phyloP scores from a whole-genome alignment of 768 basidiomycete species.

The Auricularia sp. region DNA sequence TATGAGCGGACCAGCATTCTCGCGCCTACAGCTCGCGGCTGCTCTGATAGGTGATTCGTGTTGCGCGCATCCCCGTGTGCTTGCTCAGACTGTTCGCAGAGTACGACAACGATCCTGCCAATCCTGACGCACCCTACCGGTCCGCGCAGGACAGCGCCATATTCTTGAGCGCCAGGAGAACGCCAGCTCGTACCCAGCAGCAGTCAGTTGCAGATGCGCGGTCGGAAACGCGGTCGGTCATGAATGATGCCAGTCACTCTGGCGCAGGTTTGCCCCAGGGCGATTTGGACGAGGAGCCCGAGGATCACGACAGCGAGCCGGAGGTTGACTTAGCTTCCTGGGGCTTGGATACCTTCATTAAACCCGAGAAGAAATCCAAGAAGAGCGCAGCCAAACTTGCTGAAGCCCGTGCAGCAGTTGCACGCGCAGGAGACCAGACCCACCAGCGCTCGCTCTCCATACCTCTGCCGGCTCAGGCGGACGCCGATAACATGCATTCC shows the following conservation, averaged over 20 bases:
- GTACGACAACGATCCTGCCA: slow-evolving; percentile 79
- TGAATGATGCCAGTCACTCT: slow-evolving; percentile 33
- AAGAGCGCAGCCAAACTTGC: background rate
- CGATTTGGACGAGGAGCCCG: slow-evolving; percentile 36
- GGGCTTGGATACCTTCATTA: slow-evolving; percentile 72
- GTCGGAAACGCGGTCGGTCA: slow-evolving; percentile 23
- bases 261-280: slow-evolving; percentile 42
- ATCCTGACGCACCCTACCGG: slow-evolving; percentile 49
- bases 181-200: slow-evolving; percentile 25
- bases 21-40: slow-evolving; percentile 78
- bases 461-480: slow-evolving; percentile 10
- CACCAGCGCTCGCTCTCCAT: slow-evolving; percentile 1
- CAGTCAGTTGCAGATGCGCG: slow-evolving; percentile 51
- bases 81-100: slow-evolving; percentile 34
- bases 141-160: slow-evolving; percentile 80
- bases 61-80: background rate
- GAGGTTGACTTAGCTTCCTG: slow-evolving; percentile 79
- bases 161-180: slow-evolving; percentile 60
- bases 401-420: background rate
- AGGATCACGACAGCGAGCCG: slow-evolving; percentile 40
- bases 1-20: slow-evolving; percentile 36
- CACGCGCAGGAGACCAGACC: background rate
- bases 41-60: slow-evolving; percentile 61
- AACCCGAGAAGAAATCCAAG: slow-evolving; percentile 45
- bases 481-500: slow-evolving; percentile 38